A percentile compares a stretch with the other conserved stretches of the same genome.
phyloP scores from a whole-genome alignment of 345 rosid species.

The Eucalyptus cladocalyx region DNA sequence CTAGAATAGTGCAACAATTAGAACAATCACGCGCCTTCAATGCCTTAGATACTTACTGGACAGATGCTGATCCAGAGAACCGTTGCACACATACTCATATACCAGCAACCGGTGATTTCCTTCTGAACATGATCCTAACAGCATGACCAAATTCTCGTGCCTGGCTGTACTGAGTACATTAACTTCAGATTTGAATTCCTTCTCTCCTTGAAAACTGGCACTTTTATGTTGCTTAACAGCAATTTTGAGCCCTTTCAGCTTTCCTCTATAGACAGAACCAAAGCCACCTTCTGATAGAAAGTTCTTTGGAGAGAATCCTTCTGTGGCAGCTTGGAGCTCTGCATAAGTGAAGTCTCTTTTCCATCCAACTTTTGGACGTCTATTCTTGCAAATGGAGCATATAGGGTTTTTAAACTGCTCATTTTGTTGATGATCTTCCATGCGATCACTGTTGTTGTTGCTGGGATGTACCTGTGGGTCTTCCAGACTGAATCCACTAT shows the following conservation, averaged over 20 bases:
- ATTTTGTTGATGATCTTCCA: conserved; percentile 2
- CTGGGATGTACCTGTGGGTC: conserved; percentile 1
- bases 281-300: conserved; percentile 64
- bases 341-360: conserved; percentile 37
- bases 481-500: conserved; percentile 1
- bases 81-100: conserved; percentile 52
- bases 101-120: conserved; percentile 45
- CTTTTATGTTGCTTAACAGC: conserved; percentile 54
- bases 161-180: conserved; percentile 44
- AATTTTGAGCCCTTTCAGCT: conserved; percentile 24
- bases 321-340: conserved; percentile 46
- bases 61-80: conserved; percentile 51
- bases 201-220: conserved; percentile 50
- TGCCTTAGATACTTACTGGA: conserved; percentile 19
- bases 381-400: conserved; percentile 44
- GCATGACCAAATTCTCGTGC: conserved; percentile 48
- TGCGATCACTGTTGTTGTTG: conserved; percentile 1
- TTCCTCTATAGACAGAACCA: conserved; percentile 47
- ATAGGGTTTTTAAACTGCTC: conserved; percentile 17
- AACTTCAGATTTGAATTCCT: conserved; percentile 60
- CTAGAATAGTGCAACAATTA: neutral
- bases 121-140: conserved; percentile 52
- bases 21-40: neutral
- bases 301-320: conserved; percentile 25
- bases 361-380: conserved; percentile 41